A percentile compares a stretch with the other conserved stretches of the same genome.
Conservation (phyloP, 805 yeast genomes). For the Barnettozyma vustinii region DNA sequence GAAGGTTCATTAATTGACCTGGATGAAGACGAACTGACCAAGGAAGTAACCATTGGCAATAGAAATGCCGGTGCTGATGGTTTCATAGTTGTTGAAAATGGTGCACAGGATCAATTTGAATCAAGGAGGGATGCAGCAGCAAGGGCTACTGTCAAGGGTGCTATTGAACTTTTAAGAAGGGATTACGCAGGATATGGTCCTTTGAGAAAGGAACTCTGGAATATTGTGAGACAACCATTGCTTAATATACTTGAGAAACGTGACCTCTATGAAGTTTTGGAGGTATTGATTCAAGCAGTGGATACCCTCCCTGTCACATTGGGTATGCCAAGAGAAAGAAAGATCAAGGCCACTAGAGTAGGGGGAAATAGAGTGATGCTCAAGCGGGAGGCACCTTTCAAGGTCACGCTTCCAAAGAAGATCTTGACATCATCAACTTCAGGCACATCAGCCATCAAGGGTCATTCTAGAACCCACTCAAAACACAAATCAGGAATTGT, state of each 20-base stretch:
- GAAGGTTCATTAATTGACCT: constrained; percentile 52
- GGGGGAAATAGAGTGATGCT: constrained; percentile 53
- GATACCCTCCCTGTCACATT: constrained; percentile 59
- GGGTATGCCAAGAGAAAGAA: constrained; percentile 62
- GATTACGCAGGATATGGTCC: constrained; percentile 52
- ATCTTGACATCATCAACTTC: neutral
- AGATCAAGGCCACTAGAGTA: constrained; percentile 51
- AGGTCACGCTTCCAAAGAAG: constrained; percentile 17
- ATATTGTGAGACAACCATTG: constrained; percentile 55
- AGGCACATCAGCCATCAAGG: constrained; percentile 3
- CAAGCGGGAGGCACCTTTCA: constrained; percentile 43
- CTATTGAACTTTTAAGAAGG: constrained; percentile 57
- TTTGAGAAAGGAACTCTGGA: constrained; percentile 61
- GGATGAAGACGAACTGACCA: constrained; percentile 59
- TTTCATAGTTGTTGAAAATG: constrained; percentile 53
- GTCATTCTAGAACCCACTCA: constrained; percentile 6
- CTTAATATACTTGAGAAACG: constrained; percentile 56
- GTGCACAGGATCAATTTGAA: constrained; percentile 36
- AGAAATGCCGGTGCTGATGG: constrained; percentile 25
- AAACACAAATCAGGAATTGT: neutral
- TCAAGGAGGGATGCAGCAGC: constrained; percentile 61
- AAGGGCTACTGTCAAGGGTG: constrained; percentile 57
- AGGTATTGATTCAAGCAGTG: constrained; percentile 57
- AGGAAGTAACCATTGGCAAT: constrained; percentile 11
- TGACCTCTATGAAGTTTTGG: constrained; percentile 56